Evolutionary conservation across 179 eudicot species (phyloP).

Genomic region (Silene noctiflora): DNA sequence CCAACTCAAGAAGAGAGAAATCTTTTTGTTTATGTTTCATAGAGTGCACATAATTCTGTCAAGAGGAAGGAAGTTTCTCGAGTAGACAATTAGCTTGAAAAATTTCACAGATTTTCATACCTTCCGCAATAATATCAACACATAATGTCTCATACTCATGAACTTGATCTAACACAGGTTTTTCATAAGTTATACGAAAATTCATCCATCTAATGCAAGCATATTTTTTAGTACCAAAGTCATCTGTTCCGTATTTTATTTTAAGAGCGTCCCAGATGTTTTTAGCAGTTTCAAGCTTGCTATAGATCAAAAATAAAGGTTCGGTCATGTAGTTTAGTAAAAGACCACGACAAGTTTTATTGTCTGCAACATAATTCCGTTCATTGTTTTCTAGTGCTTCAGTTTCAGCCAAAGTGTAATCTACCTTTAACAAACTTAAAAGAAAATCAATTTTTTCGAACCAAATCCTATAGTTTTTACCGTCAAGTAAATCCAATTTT

Average conservation of each 20-base stretch:
- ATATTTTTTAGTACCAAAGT: slow-evolving; percentile 15
- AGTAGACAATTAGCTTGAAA: background rate
- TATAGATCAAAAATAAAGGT: too few relatives aligned
- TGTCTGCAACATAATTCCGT: too few relatives aligned
- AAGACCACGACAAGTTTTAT: too few relatives aligned
- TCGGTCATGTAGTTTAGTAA: too few relatives aligned
- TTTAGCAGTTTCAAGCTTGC: too few relatives aligned
- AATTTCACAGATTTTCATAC: background rate
- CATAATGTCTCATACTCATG: background rate
- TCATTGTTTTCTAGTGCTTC: too few relatives aligned
- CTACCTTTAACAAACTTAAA: too few relatives aligned
- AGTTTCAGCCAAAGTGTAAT: background rate
- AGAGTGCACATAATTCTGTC: slow-evolving; percentile 7
- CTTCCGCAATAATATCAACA: background rate
- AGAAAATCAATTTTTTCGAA: too few relatives aligned
- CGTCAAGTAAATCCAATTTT: too few relatives aligned
- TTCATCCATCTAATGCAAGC: slow-evolving; percentile 5
- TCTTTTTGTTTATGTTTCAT: slow-evolving; percentile 14
- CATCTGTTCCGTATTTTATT: background rate
- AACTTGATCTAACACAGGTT: slow-evolving; percentile 3
- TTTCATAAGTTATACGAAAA: background rate
- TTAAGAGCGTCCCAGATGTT: background rate
- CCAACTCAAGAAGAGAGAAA: background rate
- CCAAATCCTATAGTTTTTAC: too few relatives aligned
- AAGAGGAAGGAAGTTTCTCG: background rate